Base-by-base conservation (phyloP, 2,329 filamentous ascomycete genomes). In the Hypoxylon sp. region DNA sequence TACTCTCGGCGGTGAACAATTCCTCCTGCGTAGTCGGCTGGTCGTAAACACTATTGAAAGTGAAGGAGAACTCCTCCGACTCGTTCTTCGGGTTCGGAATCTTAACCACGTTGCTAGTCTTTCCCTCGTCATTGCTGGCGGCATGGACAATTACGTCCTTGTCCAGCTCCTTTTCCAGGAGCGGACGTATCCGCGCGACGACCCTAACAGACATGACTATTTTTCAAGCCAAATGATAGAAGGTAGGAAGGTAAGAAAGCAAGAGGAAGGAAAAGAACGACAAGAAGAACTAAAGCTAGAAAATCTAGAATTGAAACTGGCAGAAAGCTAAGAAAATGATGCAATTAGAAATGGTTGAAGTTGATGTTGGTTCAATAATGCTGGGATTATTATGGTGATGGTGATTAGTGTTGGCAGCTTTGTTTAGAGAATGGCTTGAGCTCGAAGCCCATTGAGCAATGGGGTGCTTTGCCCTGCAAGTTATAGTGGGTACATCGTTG, bases 41-140 rank as follows among this genome's bases (percentile, higher is more conserved):
- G 66, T 90, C 90, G 71, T 96, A 97, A 46, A 97, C 93, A 62
- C 89, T 84, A 77, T 94, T 95, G 79, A 97, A 97, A 42, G 92
- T 84, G 70, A 97, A 99, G 44, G 89, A 91, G 73, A 92, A 97
- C 67, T 92, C 89, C 73, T 97, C 93, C 15, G 82, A 78, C 59
- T 90, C 89, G 67, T 97, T 97, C 76, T 94, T 96, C 0, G 93
- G 92, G 68, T 91, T 97, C 3, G 93, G 93, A 65, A 97, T 95
- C 70, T 89, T 88, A 67, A 97, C 85, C 20, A 95, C 75, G 17
- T 80, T 86, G 56, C 81, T 83, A 13, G 84, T 79, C 59, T 79
- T 81, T 60, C 81, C 81, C 35, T 82, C 75, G 41, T 86, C 81
- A 49, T 78, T 81, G 55, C 80, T 83, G 36, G 86, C 86, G 6